Conservation (phyloP, 139 green algal genomes). For the Chlorella sp. region DNA sequence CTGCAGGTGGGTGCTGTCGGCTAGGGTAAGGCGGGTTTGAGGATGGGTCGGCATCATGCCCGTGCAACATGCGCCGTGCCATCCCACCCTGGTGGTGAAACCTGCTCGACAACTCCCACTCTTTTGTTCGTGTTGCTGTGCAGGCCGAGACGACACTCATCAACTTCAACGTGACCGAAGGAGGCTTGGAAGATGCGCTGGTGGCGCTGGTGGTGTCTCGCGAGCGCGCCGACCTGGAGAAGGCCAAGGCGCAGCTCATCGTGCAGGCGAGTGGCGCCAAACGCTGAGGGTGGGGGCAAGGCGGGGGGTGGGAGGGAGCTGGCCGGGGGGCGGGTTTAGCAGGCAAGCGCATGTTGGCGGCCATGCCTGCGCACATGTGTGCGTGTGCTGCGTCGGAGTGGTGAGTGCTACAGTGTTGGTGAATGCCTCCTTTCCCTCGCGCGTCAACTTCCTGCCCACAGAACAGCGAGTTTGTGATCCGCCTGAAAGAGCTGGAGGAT, state of each 20-base stretch:
- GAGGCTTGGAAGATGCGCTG: conserved; percentile 91
- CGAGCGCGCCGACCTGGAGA: conserved; percentile 85
- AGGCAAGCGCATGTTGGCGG: no score
- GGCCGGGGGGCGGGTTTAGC: no score
- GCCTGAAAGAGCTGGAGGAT: conserved; percentile 88
- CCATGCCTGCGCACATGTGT: no score
- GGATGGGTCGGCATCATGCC: no score
- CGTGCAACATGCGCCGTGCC: no score
- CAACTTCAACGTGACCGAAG: conserved; percentile 93
- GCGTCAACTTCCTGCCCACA: not conserved
- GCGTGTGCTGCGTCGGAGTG: no score
- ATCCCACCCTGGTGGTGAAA: no score
- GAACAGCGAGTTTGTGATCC: conserved; percentile 85
- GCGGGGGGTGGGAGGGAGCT: no score
- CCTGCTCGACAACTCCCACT: no score
- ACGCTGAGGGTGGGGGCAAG: no score
- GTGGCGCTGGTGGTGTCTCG: conserved; percentile 79
- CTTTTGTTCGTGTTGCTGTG: not conserved
- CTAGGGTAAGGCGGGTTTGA: no score
- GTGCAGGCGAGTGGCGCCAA: conserved; percentile 68
- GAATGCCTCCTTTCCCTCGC: not conserved
- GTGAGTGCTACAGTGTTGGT: not conserved
- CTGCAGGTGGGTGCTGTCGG: conserved; percentile 48
- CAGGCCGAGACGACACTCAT: conserved; percentile 85
- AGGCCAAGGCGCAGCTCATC: conserved; percentile 67